These are phyloP conservation scores for Stylonectria norvegica DNA, from an alignment of 2,329 filamentous ascomycete species.

Conservation along the genomic window DNA sequence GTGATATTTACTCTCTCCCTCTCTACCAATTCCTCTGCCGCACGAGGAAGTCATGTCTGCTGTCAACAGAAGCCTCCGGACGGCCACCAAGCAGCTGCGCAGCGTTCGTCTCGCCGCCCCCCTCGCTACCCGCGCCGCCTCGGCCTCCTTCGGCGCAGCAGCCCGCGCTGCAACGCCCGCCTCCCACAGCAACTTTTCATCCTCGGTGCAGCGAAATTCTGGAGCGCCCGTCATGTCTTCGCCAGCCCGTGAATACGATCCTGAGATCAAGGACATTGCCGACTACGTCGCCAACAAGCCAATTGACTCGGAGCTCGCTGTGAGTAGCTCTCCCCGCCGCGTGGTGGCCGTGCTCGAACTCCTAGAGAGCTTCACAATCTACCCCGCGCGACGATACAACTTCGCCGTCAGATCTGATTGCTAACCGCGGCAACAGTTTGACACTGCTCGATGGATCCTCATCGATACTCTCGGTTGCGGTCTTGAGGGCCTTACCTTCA, in stretches of 20 bases:
- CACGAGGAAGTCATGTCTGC: no score
- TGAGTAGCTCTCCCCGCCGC: constrained; percentile 50
- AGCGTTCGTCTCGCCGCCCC: constrained; percentile 35
- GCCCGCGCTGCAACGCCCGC: constrained; percentile 34
- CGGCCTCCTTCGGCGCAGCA: constrained; percentile 30
- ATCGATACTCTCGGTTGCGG: constrained; percentile 96
- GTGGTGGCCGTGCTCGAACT: no score
- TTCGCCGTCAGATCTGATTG: constrained; percentile 5
- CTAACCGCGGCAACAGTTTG: constrained; percentile 58
- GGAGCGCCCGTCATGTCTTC: constrained; percentile 50
- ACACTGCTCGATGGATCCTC: constrained; percentile 95
- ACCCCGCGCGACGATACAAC: constrained; percentile 15
- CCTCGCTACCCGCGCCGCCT: constrained; percentile 35
- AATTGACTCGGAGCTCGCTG: constrained; percentile 87
- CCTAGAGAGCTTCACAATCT: background rate
- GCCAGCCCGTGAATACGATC: constrained; percentile 67
- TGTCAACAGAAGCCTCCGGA: constrained; percentile 52
- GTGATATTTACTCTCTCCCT: constrained; percentile 10
- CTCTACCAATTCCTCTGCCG: no score
- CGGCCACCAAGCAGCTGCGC: constrained; percentile 53
- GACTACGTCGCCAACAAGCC: constrained; percentile 90
- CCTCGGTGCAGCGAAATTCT: constrained; percentile 45
- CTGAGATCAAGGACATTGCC: constrained; percentile 93
- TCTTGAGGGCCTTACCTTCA: constrained; percentile 90
- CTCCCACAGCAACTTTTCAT: constrained; percentile 45